These are phyloP conservation scores for Suillus occidentalis DNA, from an alignment of 768 basidiomycete genomes.

Conservation along the genomic window DNA sequence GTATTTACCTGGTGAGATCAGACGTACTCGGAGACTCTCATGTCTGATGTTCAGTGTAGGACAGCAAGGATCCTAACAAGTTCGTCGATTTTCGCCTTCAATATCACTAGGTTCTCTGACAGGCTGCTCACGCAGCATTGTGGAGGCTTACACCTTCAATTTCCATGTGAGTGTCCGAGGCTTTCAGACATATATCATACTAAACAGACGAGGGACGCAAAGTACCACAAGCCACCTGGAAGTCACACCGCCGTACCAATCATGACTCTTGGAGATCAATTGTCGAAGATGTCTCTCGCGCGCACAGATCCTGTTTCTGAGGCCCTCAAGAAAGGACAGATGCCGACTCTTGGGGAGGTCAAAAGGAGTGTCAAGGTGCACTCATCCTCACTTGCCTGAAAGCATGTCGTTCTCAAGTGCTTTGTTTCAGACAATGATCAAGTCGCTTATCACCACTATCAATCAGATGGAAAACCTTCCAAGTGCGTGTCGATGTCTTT, in stretches of 20 bases:
- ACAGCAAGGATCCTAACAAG: constrained; percentile 85
- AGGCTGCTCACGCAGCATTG: constrained; percentile 50
- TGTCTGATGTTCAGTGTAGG: constrained; percentile 42
- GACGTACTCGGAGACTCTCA: background rate
- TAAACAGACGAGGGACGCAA: constrained; percentile 10
- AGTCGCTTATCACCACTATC: constrained; percentile 75
- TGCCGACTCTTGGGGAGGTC: constrained; percentile 77
- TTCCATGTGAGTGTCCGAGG: constrained; percentile 53
- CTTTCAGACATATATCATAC: background rate
- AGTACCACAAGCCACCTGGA: constrained; percentile 74
- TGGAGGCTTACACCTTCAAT: constrained; percentile 88
- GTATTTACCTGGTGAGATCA: constrained; percentile 69
- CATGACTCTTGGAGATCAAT: constrained; percentile 66
- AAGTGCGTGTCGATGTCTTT: constrained; percentile 44
- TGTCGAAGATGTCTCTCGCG: constrained; percentile 51
- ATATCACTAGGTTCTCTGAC: constrained; percentile 12
- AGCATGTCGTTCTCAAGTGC: constrained; percentile 1
- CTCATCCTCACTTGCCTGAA: background rate
- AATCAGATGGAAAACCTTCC: constrained; percentile 79
- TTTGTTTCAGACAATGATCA: constrained; percentile 60
- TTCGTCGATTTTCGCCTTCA: constrained; percentile 31
- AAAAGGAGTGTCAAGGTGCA: constrained; percentile 77
- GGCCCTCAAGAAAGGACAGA: constrained; percentile 57
- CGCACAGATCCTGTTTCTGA: constrained; percentile 57
- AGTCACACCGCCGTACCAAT: constrained; percentile 61